Base-by-base conservation (phyloP, 2,329 filamentous ascomycete genomes). In the Graphilbum ipis-grandicollis region DNA sequence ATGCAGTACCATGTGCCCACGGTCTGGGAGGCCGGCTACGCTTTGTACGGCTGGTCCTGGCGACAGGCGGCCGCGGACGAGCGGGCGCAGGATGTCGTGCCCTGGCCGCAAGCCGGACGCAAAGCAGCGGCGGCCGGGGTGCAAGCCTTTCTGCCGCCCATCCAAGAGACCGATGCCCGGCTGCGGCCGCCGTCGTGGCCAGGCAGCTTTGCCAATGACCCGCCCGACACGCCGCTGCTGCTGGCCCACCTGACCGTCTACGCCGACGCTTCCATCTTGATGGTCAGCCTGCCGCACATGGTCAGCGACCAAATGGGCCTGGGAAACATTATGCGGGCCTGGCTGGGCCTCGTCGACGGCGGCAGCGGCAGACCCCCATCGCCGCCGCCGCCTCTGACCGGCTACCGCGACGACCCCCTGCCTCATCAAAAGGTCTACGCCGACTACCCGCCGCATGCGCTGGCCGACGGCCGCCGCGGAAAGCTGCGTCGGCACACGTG, bases 241-340 rank as follows among this genome's bases (percentile, higher is more conserved):
- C 28, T 32, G 7, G 9, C 35, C 5, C 39, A 40, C 21, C 4
- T 40, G 9, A 17, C 35, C 3, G 18, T 30, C 9, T 37, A 32
- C n/a, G 22, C 31, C 7, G 39, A 40, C 15, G 35, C 28, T 5
- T 35, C 31, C 15, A 31, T 40, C 10, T n/a, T 40, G 8, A 28
- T 32, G 18, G 12, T 33, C n/a, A 40, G 39, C 35, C 9, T 29
- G 4, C 39, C 39, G 9, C 39, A 40, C 19, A 5, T 35, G 3
- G n/a, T 40, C 2, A 35, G 35, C 13, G 39, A 40, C 33, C 39
- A 40, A 32, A 21, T 40, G 4, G 39, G 39, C 39, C 26, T 31
- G 14, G 19, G 19, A 7, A 33, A 13, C 18, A 9, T 40, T 2
- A 10, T 40, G 15, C 29, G 30, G 4, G 39, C 39, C 3, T 40